Evolutionary conservation across 2,329 filamentous ascomycete genomes (phyloP).

Genomic region (Colletotrichum lindemuthianum): DNA sequence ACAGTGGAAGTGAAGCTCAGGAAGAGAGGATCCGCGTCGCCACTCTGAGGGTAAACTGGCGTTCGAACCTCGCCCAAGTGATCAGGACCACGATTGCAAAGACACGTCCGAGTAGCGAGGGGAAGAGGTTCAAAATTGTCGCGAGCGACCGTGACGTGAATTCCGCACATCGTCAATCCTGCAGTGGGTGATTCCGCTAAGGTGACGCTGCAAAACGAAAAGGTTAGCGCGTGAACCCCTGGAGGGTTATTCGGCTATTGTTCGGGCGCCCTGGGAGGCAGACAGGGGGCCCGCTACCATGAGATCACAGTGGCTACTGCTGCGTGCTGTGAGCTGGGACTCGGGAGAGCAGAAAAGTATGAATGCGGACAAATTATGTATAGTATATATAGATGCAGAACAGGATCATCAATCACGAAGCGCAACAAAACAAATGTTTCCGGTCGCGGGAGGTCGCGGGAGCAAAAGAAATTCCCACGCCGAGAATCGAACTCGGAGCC

Average conservation of each 20-base stretch:
- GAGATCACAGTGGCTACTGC: too few relatives aligned
- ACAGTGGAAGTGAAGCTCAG: constrained; percentile 84
- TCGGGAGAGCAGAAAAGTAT: neutral
- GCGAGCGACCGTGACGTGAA: constrained; percentile 61
- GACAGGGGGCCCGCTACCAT: too few relatives aligned
- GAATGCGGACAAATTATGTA: neutral
- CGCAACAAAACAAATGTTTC: neutral
- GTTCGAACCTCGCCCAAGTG: constrained; percentile 56
- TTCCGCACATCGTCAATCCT: constrained; percentile 65
- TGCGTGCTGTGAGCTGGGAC: too few relatives aligned
- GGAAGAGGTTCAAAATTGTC: constrained; percentile 44
- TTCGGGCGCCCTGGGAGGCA: too few relatives aligned
- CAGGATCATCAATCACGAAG: too few relatives aligned
- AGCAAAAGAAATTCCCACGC: constrained; percentile 2
- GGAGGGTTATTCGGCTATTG: too few relatives aligned
- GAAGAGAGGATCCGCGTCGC: constrained; percentile 47
- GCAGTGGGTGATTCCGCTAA: too few relatives aligned
- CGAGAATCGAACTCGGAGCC: constrained; percentile 18
- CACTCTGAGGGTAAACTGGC: constrained; percentile 42
- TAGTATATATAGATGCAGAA: too few relatives aligned
- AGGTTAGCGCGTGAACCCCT: too few relatives aligned
- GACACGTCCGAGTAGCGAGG: constrained; percentile 52
- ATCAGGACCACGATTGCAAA: constrained; percentile 69
- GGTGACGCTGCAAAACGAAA: neutral
- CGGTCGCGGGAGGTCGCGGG: too few relatives aligned